A percentile compares a stretch with the other conserved stretches of the same genome.
Evolutionary conservation across 2,329 filamentous ascomycete species (phyloP).

Genomic region (Rhynchosporium secalis): DNA sequence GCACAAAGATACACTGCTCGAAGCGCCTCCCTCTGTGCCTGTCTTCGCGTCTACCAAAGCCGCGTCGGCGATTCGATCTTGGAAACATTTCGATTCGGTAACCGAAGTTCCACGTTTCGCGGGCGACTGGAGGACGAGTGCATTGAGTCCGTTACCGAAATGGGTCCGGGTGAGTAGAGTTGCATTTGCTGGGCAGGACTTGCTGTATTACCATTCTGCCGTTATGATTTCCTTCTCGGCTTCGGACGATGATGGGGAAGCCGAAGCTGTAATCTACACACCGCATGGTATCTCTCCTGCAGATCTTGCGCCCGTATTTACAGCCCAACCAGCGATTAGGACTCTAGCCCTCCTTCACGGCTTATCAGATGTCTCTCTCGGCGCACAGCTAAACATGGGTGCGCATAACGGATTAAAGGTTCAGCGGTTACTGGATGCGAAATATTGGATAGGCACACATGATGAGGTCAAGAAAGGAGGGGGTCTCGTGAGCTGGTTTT

Average conservation of each 20-base stretch:
- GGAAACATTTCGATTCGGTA: constrained; percentile 60
- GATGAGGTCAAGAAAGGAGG: constrained; percentile 62
- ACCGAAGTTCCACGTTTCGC: constrained; percentile 39
- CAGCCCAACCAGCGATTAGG: constrained; percentile 48
- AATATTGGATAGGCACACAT: constrained; percentile 66
- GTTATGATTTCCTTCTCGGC: constrained; percentile 56
- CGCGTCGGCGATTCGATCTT: constrained; percentile 54
- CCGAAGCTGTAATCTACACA: constrained; percentile 62
- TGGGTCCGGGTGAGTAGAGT: constrained; percentile 64
- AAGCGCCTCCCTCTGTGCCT: constrained; percentile 54
- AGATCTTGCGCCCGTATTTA: constrained; percentile 47
- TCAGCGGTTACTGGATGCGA: constrained; percentile 52
- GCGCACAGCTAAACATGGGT: constrained; percentile 63
- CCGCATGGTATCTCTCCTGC: constrained; percentile 58
- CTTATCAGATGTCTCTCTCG: constrained; percentile 58
- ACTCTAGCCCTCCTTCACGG: constrained; percentile 64
- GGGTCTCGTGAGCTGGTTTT: constrained; percentile 55
- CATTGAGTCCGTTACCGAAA: constrained; percentile 46
- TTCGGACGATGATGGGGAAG: constrained; percentile 29
- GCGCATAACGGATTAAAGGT: constrained; percentile 60
- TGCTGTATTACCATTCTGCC: constrained; percentile 62
- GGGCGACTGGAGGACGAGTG: constrained; percentile 39
- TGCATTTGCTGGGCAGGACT: constrained; percentile 50
- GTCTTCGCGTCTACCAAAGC: constrained; percentile 62
- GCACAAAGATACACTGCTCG: constrained; percentile 59